A percentile compares a stretch with the other conserved stretches of the same genome.
phyloP scores from a whole-genome alignment of 2,329 filamentous ascomycete genomes.

The Thelonectria rubi region DNA sequence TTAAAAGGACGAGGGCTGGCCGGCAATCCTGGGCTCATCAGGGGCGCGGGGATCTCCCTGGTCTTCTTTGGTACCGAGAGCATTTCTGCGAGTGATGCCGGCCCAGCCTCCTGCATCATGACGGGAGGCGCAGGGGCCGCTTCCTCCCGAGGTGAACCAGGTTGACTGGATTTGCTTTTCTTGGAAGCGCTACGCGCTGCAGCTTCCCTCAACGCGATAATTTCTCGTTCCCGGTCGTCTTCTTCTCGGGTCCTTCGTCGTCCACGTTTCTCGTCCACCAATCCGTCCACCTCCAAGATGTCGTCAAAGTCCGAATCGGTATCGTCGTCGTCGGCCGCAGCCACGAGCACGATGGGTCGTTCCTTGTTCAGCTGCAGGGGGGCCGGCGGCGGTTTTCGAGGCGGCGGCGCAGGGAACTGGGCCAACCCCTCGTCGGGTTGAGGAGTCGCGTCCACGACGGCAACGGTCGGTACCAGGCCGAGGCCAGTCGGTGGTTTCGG shows the following conservation, averaged over 20 bases:
- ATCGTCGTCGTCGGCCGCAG: conserved; percentile 63
- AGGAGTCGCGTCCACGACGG: conserved; percentile 56
- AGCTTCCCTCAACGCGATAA: conserved; percentile 71
- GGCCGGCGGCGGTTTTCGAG: conserved; percentile 84
- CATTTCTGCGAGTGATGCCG: conserved; percentile 63
- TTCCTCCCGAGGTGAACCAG: conserved; percentile 40
- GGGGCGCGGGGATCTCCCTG: conserved; percentile 50
- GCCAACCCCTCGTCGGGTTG: conserved; percentile 55
- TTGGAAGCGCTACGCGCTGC: conserved; percentile 78
- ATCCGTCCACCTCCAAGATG: conserved; percentile 73
- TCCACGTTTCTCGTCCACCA: conserved; percentile 71
- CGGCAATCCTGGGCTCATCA: conserved; percentile 69
- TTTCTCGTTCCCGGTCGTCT: conserved; percentile 81
- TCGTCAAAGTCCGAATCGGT: conserved; percentile 88
- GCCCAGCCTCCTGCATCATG: conserved; percentile 51
- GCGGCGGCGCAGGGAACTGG: conserved; percentile 68
- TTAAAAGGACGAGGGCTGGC: conserved; percentile 67
- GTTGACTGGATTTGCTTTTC: conserved; percentile 66
- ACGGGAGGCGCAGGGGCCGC: conserved; percentile 48
- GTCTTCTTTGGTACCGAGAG: conserved; percentile 51
- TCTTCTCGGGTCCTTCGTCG: conserved; percentile 87
- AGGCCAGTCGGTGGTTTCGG: conserved; percentile 56
- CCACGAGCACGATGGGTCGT: conserved; percentile 32
- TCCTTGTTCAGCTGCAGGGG: conserved; percentile 73
- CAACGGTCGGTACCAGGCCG: conserved; percentile 49